Base-by-base conservation (phyloP, 768 basidiomycete genomes). In the Daedalea quercina region DNA sequence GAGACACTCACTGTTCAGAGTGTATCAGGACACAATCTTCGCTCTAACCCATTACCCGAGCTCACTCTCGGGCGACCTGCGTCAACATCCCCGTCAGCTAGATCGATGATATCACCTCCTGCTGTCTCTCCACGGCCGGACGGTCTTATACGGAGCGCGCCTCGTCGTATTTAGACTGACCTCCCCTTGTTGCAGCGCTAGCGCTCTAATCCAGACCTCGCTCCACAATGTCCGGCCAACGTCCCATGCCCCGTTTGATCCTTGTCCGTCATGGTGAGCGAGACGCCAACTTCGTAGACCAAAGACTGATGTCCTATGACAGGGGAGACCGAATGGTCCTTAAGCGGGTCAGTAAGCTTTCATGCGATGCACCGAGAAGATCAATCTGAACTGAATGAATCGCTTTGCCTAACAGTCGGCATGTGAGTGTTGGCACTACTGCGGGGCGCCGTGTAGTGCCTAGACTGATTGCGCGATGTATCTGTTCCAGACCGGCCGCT, bases 301-400 rank as follows among this genome's bases (percentile, higher is more conserved):
- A 6, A 12, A 44, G 25, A 1, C 47, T 46, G 20, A 50, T 1
- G 11, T 13, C 22, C 12, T 3, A 12, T 33, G 24, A 19, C 44
- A 91, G 89, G 92, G 28, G 88, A 96, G 73, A 97, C 94, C 1
- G 94, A 94, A 66, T 97, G 94, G 93, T 90, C 90, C 17, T 62
- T 86, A 42, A 93, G 87, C 60, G 93, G 92, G 81, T 85, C 52
- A 66, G 80, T 68, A 35, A 28, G 9, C 37, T 54, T 49, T 56
- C 25, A 41, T 53, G 26, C 35, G 6, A 20, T 51, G 24, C 17
- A 17, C 34, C n/a, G n/a, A n/a, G n/a, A 31, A 40, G 37, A 40
- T 47, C 31, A 20, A 33, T 9, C 42, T 44, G 44, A 31, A 22
- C 24, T 26, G 44, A 15, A 20, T 42, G 26, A 48, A 53, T 42